Conservation (phyloP, 2,329 filamentous ascomycete genomes). For the Neocucurbitaria cava region DNA sequence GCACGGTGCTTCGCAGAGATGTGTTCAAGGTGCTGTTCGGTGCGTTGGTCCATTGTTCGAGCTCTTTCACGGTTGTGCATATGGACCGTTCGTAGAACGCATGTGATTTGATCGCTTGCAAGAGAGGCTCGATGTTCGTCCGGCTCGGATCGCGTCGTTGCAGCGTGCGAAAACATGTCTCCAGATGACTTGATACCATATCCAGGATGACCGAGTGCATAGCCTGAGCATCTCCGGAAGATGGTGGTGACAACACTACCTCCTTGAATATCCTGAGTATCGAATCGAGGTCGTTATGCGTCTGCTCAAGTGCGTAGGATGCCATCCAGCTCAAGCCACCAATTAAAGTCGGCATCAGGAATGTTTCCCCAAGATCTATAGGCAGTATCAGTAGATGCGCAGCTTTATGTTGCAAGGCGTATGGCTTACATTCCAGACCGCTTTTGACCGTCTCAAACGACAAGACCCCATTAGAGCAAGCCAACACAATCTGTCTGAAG, state of each 20-base stretch:
- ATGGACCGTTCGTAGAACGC: conserved; percentile 66
- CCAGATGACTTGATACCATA: conserved; percentile 72
- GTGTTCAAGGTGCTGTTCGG: conserved; percentile 63
- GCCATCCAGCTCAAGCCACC: conserved; percentile 75
- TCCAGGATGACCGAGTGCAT: conserved; percentile 76
- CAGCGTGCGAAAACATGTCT: conserved; percentile 70
- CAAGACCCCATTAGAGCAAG: conserved; percentile 69
- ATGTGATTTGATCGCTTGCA: conserved; percentile 68
- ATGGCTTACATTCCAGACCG: conserved; percentile 73
- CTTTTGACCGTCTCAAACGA: conserved; percentile 74
- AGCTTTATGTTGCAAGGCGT: background rate
- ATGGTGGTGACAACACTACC: conserved; percentile 72
- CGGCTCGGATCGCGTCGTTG: conserved; percentile 71
- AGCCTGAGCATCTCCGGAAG: conserved; percentile 72
- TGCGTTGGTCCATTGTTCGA: conserved; percentile 70
- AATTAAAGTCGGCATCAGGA: conserved; percentile 78
- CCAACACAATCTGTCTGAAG: conserved; percentile 77
- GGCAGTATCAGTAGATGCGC: conserved; percentile 6
- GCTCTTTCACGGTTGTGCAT: conserved; percentile 68
- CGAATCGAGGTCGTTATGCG: conserved; percentile 68
- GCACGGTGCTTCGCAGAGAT: conserved; percentile 67
- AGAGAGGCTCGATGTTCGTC: conserved; percentile 73
- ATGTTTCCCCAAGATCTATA: conserved; percentile 77
- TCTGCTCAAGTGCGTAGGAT: conserved; percentile 72
- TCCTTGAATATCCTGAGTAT: conserved; percentile 76